Evolutionary conservation across 345 rosid genomes (phyloP), one percentile per base, ranked within the genome.

Genomic region (Erucastrum elatum): DNA sequence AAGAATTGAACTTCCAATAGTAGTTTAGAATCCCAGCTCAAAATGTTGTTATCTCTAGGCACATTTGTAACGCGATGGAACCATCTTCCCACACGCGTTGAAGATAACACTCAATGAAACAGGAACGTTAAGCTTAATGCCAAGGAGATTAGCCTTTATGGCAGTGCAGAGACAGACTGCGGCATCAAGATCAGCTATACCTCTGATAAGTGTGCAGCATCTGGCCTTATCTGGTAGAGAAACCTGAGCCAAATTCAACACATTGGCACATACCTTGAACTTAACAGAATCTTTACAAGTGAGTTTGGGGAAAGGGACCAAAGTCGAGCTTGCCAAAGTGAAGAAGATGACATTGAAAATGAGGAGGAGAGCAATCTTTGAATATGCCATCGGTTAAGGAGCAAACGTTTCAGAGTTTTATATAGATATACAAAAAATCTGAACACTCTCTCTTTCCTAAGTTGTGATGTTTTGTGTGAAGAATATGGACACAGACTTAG

Each of bases 241-340:
- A 64, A 77, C 46, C 26, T 70, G 70, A 16, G 64, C 75, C 71
- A 70, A 70, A 53, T 70, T 2, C 59, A 77, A 70, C 25, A 77
- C 59, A 64, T 70, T 77, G 5, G 71, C 75, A 37, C 81, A 77
- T 6, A 64, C 81, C 58, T 51, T 64, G 11, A 70, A 65, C 53
- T 64, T 77, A 10, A 77, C 33, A 70, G 75, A 58, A 31, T 64
- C 29, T 46, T 46, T 46, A 64, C 81, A 77, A 26, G 65, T 70
- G 11, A 9, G 46, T 37, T 53, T 70, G 10, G 6, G 53, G 11
- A 3, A 46, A 12, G 21, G 69, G 33, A 70, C 75, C 0, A 31
- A 27, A 15, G 21, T n/a, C 2, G 75, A 77, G 75, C 80, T 77
- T 8, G 51, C 80, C 8, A 77, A 63, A 51, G 75, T 51, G 75